Base-by-base conservation (phyloP, 495 filamentous ascomycete genomes). In the Aspergillus saccharolyticus region DNA sequence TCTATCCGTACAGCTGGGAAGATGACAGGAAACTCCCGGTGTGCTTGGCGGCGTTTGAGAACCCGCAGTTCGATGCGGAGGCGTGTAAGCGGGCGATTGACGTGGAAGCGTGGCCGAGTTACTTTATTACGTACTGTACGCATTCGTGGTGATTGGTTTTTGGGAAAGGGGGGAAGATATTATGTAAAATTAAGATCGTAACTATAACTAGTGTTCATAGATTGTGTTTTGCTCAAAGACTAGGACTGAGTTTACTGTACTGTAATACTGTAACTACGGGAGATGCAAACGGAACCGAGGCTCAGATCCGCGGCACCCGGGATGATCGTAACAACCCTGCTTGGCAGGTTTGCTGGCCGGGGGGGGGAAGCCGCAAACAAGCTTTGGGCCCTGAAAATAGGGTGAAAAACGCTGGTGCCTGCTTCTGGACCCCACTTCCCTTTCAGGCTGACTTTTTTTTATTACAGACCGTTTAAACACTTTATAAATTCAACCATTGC, bases 101-200 rank as follows among this genome's bases (percentile, higher is more conserved):
- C 28, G 58, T 65, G 46, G 63, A 65, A 12, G 59, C 50, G n/a
- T 65, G 63, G 63, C 63, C 63, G 43, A 65, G 63, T 51, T 65
- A 65, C 44, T 65, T 65, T 47, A 65, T 65, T 56, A 65, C 63
- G 2, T 65, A 65, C 43, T 65, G 63, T 54, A 65, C 63, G 21
- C 63, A 65, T 58, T 53, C 59, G 1, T 65, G 63, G 63, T 65
- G 47, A 53, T 19, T 20, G 39, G 16, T 3, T 24, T 49, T n/a
- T 14, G 18, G 39, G 25, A 9, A 28, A 9, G 25, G 3, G 25
- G 25, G 25, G 25, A 28, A 4, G 25, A 28, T n/a, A n/a, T n/a
- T n/a, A n/a, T n/a, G n/a, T n/a, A n/a, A n/a, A n/a, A n/a, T n/a
- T n/a, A n/a, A n/a, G n/a, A n/a, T n/a, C n/a, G n/a, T n/a, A n/a